A percentile compares a stretch with the other conserved stretches of the same genome.
Conservation (phyloP, 176 grass and related monocot genomes). For the Olyra latifolia region DNA sequence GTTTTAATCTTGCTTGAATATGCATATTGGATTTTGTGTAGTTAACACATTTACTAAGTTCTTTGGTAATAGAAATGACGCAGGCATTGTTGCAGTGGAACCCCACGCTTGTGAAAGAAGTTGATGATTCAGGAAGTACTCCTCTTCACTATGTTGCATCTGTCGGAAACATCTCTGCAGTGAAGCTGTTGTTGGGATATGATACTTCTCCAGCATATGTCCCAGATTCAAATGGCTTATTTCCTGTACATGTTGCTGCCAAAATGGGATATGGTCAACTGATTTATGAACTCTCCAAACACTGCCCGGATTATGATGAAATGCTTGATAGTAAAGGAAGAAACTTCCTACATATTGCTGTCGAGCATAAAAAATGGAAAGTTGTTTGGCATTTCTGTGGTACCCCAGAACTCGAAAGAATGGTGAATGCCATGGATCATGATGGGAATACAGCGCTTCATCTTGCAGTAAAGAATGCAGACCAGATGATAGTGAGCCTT, state of each 20-base stretch:
- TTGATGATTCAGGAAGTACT: slow-evolving; percentile 54
- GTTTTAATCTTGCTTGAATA: slow-evolving; percentile 2
- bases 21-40: background rate
- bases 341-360: slow-evolving; percentile 68
- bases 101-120: slow-evolving; percentile 30
- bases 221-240: slow-evolving; percentile 54
- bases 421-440: slow-evolving; percentile 69
- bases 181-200: slow-evolving; percentile 49
- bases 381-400: slow-evolving; percentile 45
- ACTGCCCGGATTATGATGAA: slow-evolving; percentile 61
- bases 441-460: slow-evolving; percentile 80
- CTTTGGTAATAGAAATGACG: slow-evolving; percentile 60
- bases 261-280: slow-evolving; percentile 40
- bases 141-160: slow-evolving; percentile 79
- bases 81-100: slow-evolving; percentile 51
- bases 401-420: slow-evolving; percentile 45
- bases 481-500: slow-evolving; percentile 57
- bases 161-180: slow-evolving; percentile 30
- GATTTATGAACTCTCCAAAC: slow-evolving; percentile 52
- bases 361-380: slow-evolving; percentile 47
- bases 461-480: slow-evolving; percentile 44
- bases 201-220: slow-evolving; percentile 48
- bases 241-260: slow-evolving; percentile 71
- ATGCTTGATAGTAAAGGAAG: slow-evolving; percentile 70
- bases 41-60: slow-evolving; percentile 35